Base-by-base conservation (phyloP, 2,329 filamentous ascomycete species). In the Cladosporium halotolerans region DNA sequence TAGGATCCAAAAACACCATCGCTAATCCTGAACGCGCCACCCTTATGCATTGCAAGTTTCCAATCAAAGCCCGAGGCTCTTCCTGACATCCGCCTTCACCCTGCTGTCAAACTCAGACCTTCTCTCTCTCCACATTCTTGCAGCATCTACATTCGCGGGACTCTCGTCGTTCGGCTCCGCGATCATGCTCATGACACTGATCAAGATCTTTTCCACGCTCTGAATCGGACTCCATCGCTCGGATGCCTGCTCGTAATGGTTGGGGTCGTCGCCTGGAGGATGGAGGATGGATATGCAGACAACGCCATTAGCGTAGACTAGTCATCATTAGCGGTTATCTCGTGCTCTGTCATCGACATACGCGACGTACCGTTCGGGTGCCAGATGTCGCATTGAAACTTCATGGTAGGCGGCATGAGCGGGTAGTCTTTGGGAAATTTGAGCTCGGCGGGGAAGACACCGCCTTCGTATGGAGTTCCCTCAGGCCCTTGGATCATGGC, bases 271-370 rank as follows among this genome's bases (percentile, higher is more conserved):
- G 65, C 93, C 92, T 2, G 92, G 92, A 3, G 92, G 86, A 72
- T 97, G 92, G 2, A 97, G 84, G 74, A 97, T 97, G n/a, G 89
- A 95, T 66, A 97, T 97, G 76, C 92, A 97, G 63, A 97, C 93
- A 14, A 92, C 81, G 59, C 92, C 92, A 68, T 86, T 92, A 13
- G 86, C 81, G 70, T 97, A 97, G 49, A 97, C 91, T 96, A 42
- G 47, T 23, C 11, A 13, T 13, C 10, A 38, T 55, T 44, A 54
- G 48, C 45, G 18, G 18, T 11, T 23, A 38, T 13, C 14, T 13
- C 16, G 10, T 5, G 6, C 4, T 7, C 3, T 9, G 36, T 16
- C 4, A 1, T 9, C 9, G 4, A 5, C 34, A 7, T 14, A 10
- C 4, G 31, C 16, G 14, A 11, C 76, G 38, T 71, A 95, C 91